Evolutionary conservation across 129 eudicot genomes (phyloP).

Genomic region (Tagetes erecta): DNA sequence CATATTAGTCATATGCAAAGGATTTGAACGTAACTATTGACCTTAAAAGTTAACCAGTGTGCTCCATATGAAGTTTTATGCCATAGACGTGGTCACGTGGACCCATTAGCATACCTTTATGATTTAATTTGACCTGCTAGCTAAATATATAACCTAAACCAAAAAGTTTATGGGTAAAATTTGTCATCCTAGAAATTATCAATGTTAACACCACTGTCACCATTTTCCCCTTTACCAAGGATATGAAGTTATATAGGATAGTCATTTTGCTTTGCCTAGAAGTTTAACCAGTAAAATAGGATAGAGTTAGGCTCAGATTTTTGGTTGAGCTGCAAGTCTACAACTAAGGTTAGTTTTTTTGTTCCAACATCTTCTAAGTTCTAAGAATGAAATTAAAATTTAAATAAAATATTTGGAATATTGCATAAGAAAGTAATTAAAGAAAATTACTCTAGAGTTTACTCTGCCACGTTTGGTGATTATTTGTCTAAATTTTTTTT

Average conservation of each 20-base stretch:
- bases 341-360: neutral
- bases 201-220: neutral
- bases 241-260: neutral
- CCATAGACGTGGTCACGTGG: neutral
- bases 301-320: neutral
- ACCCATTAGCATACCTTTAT: neutral
- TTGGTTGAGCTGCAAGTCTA: neutral
- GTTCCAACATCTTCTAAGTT: neutral
- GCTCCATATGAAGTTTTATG: neutral
- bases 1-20: too few relatives aligned
- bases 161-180: neutral
- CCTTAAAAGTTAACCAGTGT: constrained; percentile 15
- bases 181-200: neutral
- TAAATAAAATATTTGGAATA: neutral
- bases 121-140: neutral
- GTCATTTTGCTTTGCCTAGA: neutral
- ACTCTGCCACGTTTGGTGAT: too few relatives aligned
- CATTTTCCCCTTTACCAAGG: neutral
- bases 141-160: neutral
- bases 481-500: too few relatives aligned
- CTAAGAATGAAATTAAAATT: too few relatives aligned
- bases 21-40: neutral
- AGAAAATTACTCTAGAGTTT: neutral
- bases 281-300: neutral
- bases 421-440: neutral